Evolutionary conservation across 2,329 filamentous ascomycete genomes (phyloP).

Genomic region (Sphaerulina vaccinii): DNA sequence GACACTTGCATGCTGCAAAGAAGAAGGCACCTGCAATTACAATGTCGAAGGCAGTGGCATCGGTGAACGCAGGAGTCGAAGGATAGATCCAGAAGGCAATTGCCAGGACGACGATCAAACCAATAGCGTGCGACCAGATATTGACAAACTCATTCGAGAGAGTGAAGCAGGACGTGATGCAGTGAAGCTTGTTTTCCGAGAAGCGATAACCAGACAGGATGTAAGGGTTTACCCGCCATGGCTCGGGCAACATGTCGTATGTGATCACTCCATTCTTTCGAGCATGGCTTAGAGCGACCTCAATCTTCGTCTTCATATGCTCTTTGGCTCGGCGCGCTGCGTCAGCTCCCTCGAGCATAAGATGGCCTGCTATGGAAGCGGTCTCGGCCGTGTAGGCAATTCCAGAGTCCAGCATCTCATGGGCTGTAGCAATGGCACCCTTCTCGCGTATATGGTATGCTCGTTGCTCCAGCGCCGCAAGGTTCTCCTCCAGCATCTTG

Average conservation of each 20-base stretch:
- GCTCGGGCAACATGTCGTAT: constrained; percentile 86
- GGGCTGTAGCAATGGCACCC: constrained; percentile 70
- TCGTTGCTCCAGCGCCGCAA: constrained; percentile 79
- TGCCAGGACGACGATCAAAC: constrained; percentile 80
- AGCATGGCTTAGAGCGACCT: constrained; percentile 80
- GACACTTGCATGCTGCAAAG: constrained; percentile 89
- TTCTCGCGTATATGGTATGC: constrained; percentile 77
- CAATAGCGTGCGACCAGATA: constrained; percentile 94
- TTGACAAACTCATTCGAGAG: constrained; percentile 94
- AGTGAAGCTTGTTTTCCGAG: constrained; percentile 85
- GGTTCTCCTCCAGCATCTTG: constrained; percentile 78
- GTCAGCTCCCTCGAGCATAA: constrained; percentile 78
- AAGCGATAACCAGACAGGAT: constrained; percentile 92
- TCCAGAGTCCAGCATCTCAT: constrained; percentile 72
- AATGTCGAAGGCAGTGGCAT: constrained; percentile 84
- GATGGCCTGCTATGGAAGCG: constrained; percentile 69
- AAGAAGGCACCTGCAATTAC: constrained; percentile 93
- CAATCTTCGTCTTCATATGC: constrained; percentile 58
- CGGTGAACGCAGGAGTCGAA: constrained; percentile 76
- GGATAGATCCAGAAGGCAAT: constrained; percentile 97
- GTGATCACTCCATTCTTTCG: constrained; percentile 78
- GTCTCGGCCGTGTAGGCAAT: constrained; percentile 78
- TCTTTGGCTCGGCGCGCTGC: constrained; percentile 79
- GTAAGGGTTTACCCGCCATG: constrained; percentile 94
- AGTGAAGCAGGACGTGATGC: constrained; percentile 71